Percentiles rank a stretch among this genome's conserved stretches.
These are phyloP conservation scores for Metarhizium album DNA, from an alignment of 2,329 filamentous ascomycete genomes.

Conservation along the genomic window DNA sequence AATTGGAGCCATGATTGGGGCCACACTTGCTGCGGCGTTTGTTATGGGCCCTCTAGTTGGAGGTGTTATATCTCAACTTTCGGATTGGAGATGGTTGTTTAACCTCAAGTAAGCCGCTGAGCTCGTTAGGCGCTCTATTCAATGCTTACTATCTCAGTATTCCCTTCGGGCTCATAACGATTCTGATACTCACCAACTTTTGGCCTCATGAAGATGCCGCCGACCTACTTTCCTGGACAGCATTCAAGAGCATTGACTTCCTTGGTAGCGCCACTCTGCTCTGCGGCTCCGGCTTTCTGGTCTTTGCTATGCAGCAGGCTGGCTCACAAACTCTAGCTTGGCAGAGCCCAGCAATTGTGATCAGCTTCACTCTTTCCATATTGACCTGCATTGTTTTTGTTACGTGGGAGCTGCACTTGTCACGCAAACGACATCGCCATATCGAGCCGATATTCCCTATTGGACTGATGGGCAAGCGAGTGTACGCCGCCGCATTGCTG, in stretches of 20 bases:
- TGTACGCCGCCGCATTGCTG: slow-evolving; percentile 41
- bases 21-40: slow-evolving; percentile 46
- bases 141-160: slow-evolving; percentile 26
- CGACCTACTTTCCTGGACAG: slow-evolving; percentile 27
- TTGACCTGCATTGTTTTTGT: slow-evolving; percentile 38
- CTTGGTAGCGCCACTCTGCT: slow-evolving; percentile 40
- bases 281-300: slow-evolving; percentile 39
- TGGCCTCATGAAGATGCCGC: slow-evolving; percentile 30
- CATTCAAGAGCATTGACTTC: slow-evolving; percentile 40
- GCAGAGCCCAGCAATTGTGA: slow-evolving; percentile 39
- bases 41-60: slow-evolving; percentile 48
- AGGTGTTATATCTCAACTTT: slow-evolving; percentile 41
- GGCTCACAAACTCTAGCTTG: slow-evolving; percentile 41
- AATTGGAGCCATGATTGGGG: slow-evolving; percentile 43
- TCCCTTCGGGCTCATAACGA: slow-evolving; percentile 35
- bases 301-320: slow-evolving; percentile 47
- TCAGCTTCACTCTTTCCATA: slow-evolving; percentile 34
- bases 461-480: slow-evolving; percentile 33
- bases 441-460: slow-evolving; percentile 48
- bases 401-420: slow-evolving; percentile 39
- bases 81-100: slow-evolving; percentile 49
- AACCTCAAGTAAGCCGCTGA: slow-evolving; percentile 44
- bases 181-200: slow-evolving; percentile 35
- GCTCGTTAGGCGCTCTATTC: not conserved
- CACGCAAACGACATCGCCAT: slow-evolving; percentile 21